Base-by-base conservation (phyloP, 306 rosid genomes). In the Trichosanthes cucumerina region DNA sequence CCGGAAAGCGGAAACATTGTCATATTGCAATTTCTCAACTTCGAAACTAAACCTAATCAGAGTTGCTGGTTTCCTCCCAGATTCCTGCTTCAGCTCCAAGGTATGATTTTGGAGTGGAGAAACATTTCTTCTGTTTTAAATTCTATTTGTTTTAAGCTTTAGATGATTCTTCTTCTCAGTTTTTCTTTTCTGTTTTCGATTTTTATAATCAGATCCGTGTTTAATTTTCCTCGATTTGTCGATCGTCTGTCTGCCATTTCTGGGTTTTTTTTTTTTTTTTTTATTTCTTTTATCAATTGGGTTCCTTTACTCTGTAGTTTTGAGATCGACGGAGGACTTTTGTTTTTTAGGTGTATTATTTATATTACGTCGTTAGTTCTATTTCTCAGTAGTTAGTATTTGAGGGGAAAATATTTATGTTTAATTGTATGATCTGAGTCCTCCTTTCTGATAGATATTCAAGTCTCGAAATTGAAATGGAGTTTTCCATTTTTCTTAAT, bases 31-130 rank as follows among this genome's bases (percentile, higher is more conserved):
- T 52, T 53, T 33, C 79, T 33, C 49, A 34, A 12, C 65, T 52
- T 4, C 66, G 21, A 54, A 75, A 39, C 47, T 75, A 54, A 75
- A 54, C 79, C 79, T 56, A 52, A 75, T 19, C 79, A 19, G 49
- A 52, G 79, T 75, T 53, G 3, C 65, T 49, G 33, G 23, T 75
- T 75, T 54, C 1, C 13, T 56, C 50, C 33, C 66, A 75, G 65
- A 36, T 75, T 75, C 52, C 66, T 34, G 49, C 18, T 53, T 75
- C 79, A 54, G 52, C 65, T 53, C 34, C 9, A 28, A 73, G 77
- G 79, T 56, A 53, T 33, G 66, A 19, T n/a, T 33, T 31, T 1
- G 1, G 11, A 53, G n/a, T 0, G 5, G 21, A 75, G 12, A 49
- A 34, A 41, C 0, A 2, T 33, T 31, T n/a, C 3, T 0, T n/a